Conservation (phyloP, 352 stramenopile genomes). For the Phytophthora chlamydospora region DNA sequence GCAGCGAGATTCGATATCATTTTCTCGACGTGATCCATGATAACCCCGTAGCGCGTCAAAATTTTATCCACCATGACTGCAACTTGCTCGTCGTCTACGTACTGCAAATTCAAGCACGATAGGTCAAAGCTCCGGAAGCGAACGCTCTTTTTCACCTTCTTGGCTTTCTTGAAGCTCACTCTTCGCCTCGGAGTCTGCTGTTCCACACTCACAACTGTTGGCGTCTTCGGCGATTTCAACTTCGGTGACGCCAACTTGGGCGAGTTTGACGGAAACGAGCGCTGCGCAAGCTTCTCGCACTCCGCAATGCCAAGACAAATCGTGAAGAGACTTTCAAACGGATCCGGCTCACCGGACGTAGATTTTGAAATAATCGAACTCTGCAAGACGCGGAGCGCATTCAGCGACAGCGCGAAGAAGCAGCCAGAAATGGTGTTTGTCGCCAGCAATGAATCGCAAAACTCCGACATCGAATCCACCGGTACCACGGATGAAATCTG, state of each 20-base stretch:
- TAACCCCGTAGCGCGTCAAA: constrained; percentile 41
- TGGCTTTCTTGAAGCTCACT: constrained; percentile 16
- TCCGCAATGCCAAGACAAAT: constrained; percentile 45
- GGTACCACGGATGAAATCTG: not conserved
- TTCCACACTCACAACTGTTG: constrained; percentile 2
- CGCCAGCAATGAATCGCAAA: constrained; percentile 41
- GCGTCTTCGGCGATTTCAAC: constrained; percentile 10
- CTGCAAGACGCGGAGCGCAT: constrained; percentile 35
- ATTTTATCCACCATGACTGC: constrained; percentile 53
- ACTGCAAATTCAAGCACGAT: constrained; percentile 65
- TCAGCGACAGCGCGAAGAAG: constrained; percentile 47
- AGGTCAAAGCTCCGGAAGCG: constrained; percentile 72
- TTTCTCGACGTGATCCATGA: constrained; percentile 45
- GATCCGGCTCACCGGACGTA: constrained; percentile 17
- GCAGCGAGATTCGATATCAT: constrained; percentile 22
- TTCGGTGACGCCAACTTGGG: constrained; percentile 16
- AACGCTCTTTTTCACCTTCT: constrained; percentile 51
- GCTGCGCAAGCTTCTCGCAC: constrained; percentile 47
- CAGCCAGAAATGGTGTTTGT: constrained; percentile 52
- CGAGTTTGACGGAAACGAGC: constrained; percentile 28
- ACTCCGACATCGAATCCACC: constrained; percentile 33
- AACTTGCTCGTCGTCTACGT: constrained; percentile 52
- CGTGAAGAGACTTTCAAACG: constrained; percentile 32
- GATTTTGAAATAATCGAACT: constrained; percentile 9
- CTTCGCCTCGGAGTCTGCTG: constrained; percentile 9